A percentile compares a stretch with the other conserved stretches of the same genome.
These are phyloP conservation scores for Sporisorium exsertum DNA, from an alignment of 1,284 basidiomycete species.

Conservation along the genomic window DNA sequence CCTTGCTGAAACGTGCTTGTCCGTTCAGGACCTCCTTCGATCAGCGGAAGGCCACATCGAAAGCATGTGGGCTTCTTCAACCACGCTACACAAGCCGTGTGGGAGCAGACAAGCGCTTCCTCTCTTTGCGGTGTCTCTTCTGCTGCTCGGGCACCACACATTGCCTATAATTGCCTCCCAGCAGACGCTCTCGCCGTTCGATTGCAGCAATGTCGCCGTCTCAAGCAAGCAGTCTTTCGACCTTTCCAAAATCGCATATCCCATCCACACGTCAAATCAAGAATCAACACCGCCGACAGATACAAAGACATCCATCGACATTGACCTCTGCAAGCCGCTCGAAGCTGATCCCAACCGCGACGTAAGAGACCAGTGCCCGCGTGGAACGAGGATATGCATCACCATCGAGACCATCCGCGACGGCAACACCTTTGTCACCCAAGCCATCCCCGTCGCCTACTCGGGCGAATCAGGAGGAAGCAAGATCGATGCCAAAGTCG, in stretches of 20 bases:
- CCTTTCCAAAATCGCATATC: constrained; percentile 46
- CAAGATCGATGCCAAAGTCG: constrained; percentile 47
- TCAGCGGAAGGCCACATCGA: not conserved
- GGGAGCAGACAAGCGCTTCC: constrained; percentile 1
- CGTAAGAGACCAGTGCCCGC: constrained; percentile 50
- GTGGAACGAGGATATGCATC: constrained; percentile 54
- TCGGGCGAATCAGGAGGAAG: constrained; percentile 39
- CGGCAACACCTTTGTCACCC: constrained; percentile 42
- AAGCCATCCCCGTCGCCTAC: constrained; percentile 54
- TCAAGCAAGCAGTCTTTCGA: constrained; percentile 43
- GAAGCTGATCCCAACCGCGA: constrained; percentile 26
- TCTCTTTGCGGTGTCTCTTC: constrained; percentile 18
- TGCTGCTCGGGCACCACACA: constrained; percentile 18
- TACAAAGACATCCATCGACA: constrained; percentile 45
- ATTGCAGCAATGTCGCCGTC: constrained; percentile 41
- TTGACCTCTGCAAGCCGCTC: constrained; percentile 51
- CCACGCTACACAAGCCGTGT: constrained; percentile 6
- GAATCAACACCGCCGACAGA: constrained; percentile 49
- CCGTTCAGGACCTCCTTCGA: constrained; percentile 3
- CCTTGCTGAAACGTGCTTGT: not conserved
- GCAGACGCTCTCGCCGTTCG: constrained; percentile 46
- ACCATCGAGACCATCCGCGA: constrained; percentile 53
- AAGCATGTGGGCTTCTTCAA: constrained; percentile 12
- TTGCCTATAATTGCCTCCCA: constrained; percentile 19
- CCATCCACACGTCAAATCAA: constrained; percentile 41